A percentile compares a stretch with the other conserved stretches of the same genome.
These are phyloP conservation scores for Aplosporella prunicola DNA, from an alignment of 2,329 filamentous ascomycete species.

Conservation along the genomic window DNA sequence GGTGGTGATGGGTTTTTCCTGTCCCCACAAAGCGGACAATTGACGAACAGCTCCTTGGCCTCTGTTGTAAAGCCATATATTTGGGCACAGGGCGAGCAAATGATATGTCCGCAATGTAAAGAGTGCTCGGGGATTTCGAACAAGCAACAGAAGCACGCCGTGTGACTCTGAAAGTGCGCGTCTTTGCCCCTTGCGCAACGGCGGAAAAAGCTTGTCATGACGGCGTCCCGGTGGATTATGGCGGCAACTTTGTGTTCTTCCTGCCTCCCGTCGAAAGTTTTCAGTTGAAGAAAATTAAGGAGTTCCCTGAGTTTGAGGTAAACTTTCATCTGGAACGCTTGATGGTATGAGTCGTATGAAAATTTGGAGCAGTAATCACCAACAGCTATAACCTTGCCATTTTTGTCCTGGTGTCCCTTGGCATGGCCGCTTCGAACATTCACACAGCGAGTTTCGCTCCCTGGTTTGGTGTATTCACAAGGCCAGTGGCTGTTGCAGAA, in stretches of 20 bases:
- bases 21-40: constrained; percentile 25
- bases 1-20: constrained; percentile 10
- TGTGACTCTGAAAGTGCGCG: constrained; percentile 29
- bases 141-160: constrained; percentile 40
- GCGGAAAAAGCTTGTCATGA: constrained; percentile 27
- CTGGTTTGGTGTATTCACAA: constrained; percentile 30
- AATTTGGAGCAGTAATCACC: constrained; percentile 34
- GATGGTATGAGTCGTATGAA: constrained; percentile 19
- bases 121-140: constrained; percentile 34
- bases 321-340: constrained; percentile 21
- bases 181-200: constrained; percentile 12
- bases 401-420: constrained; percentile 38
- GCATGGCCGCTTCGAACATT: constrained; percentile 30
- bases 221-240: constrained; percentile 19
- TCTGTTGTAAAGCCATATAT: constrained; percentile 18
- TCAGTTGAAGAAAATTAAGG: constrained; percentile 10
- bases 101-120: constrained; percentile 38
- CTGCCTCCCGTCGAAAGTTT: constrained; percentile 1
- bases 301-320: constrained; percentile 15
- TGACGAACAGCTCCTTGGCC: constrained; percentile 13
- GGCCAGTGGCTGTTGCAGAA: constrained; percentile 40
- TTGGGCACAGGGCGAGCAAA: constrained; percentile 35
- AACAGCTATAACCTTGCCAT: constrained; percentile 34
- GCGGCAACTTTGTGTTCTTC: constrained; percentile 15
- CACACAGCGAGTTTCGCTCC: constrained; percentile 21